These are phyloP conservation scores for Linnemannia elongata DNA, from an alignment of 192 early-diverging fungal species.

Conservation along the genomic window DNA sequence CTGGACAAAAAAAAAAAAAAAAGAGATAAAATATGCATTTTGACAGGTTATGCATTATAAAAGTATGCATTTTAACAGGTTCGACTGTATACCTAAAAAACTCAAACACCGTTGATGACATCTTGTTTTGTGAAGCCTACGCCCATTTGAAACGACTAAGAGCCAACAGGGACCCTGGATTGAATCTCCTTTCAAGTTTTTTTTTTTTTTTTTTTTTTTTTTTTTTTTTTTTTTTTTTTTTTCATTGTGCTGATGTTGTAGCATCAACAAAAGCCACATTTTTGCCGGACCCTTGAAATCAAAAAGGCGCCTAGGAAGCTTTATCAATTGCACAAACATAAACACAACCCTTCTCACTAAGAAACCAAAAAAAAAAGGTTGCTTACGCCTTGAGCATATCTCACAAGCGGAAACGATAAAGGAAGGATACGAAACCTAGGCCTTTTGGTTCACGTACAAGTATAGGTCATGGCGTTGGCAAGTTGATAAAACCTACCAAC, in stretches of 20 bases:
- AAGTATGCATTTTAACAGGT: no score
- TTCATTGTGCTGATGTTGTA: background rate
- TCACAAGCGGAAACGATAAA: no score
- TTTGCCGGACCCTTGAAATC: background rate
- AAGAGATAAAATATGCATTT: no score
- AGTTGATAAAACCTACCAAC: background rate
- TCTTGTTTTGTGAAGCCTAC: background rate
- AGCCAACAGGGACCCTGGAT: background rate
- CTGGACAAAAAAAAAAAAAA: no score
- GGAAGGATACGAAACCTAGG: background rate
- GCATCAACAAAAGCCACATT: background rate
- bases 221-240: background rate
- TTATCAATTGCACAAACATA: no score
- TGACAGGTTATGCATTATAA: no score
- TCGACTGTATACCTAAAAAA: no score
- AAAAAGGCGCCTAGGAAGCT: background rate
- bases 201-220: background rate
- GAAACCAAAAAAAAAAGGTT: background rate
- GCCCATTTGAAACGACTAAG: background rate
- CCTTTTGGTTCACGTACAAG: background rate
- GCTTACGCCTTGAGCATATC: background rate
- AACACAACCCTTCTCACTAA: no score
- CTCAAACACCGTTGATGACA: background rate
- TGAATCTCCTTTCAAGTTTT: background rate
- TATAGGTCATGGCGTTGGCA: background rate